Evolutionary conservation across 2,329 filamentous ascomycete species (phyloP).

Genomic region (Zymoseptoria pseudotritici): DNA sequence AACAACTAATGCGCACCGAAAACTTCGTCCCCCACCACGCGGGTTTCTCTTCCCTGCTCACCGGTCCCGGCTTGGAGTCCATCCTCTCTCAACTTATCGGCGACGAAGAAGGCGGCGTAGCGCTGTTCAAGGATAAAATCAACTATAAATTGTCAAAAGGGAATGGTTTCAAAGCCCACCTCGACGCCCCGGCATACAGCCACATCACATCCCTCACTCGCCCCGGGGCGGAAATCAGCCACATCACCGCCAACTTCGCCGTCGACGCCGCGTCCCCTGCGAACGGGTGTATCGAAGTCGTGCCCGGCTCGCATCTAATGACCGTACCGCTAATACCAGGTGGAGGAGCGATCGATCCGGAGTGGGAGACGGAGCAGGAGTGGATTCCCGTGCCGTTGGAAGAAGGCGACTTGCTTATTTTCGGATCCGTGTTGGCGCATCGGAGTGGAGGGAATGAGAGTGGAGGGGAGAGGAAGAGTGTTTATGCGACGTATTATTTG

Average conservation of each 20-base stretch:
- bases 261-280: slow-evolving; percentile 31
- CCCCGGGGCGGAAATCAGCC: slow-evolving; percentile 30
- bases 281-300: slow-evolving; percentile 37
- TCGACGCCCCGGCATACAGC: slow-evolving; percentile 37
- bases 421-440: slow-evolving; percentile 36
- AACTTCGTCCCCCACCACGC: slow-evolving; percentile 22
- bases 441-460: slow-evolving; percentile 32
- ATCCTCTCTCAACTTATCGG: slow-evolving; percentile 30
- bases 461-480: slow-evolving; percentile 30
- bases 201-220: slow-evolving; percentile 23
- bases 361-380: slow-evolving; percentile 30
- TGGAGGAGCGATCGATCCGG: slow-evolving; percentile 30
- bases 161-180: slow-evolving; percentile 35
- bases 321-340: slow-evolving; percentile 27
- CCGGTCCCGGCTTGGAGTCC: slow-evolving; percentile 27
- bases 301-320: slow-evolving; percentile 34
- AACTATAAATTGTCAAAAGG: slow-evolving; percentile 38
- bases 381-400: slow-evolving; percentile 32
- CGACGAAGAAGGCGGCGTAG: slow-evolving; percentile 29
- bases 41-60: slow-evolving; percentile 32
- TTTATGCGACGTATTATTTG: slow-evolving; percentile 40
- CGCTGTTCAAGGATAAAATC: slow-evolving; percentile 40
- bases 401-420: slow-evolving; percentile 33
- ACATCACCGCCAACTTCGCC: slow-evolving; percentile 35
- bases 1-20: slow-evolving; percentile 22